Conservation (phyloP, 2,329 filamentous ascomycete genomes). For the Pseudocercospora pini-densiflorae region DNA sequence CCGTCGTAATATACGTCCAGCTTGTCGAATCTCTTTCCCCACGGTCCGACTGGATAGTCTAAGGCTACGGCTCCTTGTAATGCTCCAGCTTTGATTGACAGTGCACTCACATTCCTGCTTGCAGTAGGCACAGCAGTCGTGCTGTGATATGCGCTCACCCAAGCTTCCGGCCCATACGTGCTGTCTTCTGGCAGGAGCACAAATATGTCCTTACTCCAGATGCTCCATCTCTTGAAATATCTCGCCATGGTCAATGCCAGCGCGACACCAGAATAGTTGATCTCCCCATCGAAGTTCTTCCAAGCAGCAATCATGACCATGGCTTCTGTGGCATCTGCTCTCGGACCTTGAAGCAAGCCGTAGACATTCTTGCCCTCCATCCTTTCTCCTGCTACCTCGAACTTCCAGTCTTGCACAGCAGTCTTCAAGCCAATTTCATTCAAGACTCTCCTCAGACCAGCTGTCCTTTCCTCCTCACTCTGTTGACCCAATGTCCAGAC, state of each 20-base stretch:
- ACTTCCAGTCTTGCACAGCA: constrained; percentile 85
- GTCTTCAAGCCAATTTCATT: constrained; percentile 82
- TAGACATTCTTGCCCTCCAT: constrained; percentile 89
- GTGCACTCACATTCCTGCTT: constrained; percentile 62
- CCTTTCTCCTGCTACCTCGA: constrained; percentile 74
- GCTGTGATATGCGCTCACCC: constrained; percentile 98
- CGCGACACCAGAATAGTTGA: constrained; percentile 87
- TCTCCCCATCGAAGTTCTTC: constrained; percentile 75
- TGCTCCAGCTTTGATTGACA: constrained; percentile 90
- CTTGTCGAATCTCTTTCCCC: constrained; percentile 81
- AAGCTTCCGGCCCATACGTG: constrained; percentile 87
- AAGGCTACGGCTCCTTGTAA: constrained; percentile 92
- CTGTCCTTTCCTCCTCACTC: constrained; percentile 43
- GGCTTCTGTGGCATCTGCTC: constrained; percentile 95
- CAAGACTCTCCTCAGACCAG: constrained; percentile 73
- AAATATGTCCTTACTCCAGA: constrained; percentile 99
- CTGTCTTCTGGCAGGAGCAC: constrained; percentile 88
- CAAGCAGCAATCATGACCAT: constrained; percentile 91
- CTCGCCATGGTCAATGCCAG: constrained; percentile 84
- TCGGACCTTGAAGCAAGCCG: constrained; percentile 87
- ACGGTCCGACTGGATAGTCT: constrained; percentile 74
- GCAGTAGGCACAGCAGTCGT: constrained; percentile 69
- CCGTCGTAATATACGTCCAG: constrained; percentile 94
- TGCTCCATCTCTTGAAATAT: constrained; percentile 97
- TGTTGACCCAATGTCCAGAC: constrained; percentile 64